phyloP scores from a whole-genome alignment of 768 basidiomycete species.

The Lactarius hengduanensis region DNA sequence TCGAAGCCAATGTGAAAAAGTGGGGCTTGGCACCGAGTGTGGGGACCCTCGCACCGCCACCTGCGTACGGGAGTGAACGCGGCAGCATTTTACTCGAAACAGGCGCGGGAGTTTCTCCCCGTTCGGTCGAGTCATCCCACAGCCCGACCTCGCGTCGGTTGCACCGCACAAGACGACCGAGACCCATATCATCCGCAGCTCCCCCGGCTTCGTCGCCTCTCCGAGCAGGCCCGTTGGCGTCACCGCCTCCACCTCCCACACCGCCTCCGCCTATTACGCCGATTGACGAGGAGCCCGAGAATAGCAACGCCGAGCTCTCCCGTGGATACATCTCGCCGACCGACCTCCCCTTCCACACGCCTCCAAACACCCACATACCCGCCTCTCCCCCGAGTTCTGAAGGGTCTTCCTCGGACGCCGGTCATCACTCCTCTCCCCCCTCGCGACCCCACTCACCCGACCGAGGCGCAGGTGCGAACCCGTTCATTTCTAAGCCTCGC shows the following conservation, averaged over 20 bases:
- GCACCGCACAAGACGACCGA: slow-evolving; percentile 59
- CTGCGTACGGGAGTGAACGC: slow-evolving; percentile 95
- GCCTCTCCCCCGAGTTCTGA: slow-evolving; percentile 38
- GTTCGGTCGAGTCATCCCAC: slow-evolving; percentile 43
- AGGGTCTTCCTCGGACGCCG: slow-evolving; percentile 33
- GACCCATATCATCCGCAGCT: slow-evolving; percentile 42
- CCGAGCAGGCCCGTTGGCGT: slow-evolving; percentile 47
- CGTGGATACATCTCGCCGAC: slow-evolving; percentile 61
- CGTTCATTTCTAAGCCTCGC: slow-evolving; percentile 72
- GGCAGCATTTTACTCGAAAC: slow-evolving; percentile 95
- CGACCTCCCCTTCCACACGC: slow-evolving; percentile 59
- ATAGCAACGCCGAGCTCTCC: slow-evolving; percentile 49
- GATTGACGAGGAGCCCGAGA: slow-evolving; percentile 62
- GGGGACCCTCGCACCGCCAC: slow-evolving; percentile 95
- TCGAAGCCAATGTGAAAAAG: slow-evolving; percentile 99
- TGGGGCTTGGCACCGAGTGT: slow-evolving; percentile 98
- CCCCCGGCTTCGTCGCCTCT: slow-evolving; percentile 66
- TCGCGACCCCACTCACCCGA: slow-evolving; percentile 57
- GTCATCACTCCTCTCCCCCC: slow-evolving; percentile 39
- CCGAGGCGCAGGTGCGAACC: slow-evolving; percentile 76
- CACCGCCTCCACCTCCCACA: slow-evolving; percentile 46
- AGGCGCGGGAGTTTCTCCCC: slow-evolving; percentile 49
- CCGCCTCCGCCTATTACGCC: slow-evolving; percentile 72
- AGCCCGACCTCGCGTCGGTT: slow-evolving; percentile 51
- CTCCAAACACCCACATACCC: slow-evolving; percentile 50